Evolutionary conservation across 2,329 filamentous ascomycete species (phyloP).

Genomic region (Colletotrichum viniferum): DNA sequence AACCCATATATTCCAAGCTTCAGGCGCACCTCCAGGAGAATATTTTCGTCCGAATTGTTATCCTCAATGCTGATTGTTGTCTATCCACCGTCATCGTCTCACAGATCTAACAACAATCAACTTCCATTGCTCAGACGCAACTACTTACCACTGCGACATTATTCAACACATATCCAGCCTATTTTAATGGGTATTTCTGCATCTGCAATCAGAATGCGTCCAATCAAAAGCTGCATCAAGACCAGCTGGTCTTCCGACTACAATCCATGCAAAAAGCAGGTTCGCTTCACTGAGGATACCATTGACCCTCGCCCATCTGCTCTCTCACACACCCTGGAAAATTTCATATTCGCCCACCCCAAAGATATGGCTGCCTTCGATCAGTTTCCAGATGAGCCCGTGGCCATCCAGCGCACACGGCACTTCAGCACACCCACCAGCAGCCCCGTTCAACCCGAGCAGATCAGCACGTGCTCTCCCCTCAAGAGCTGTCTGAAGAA

Average conservation of each 20-base stretch:
- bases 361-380: background rate
- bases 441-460: background rate
- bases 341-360: background rate
- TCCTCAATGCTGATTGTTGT: background rate
- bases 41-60: rapidly evolving
- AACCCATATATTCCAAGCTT: background rate
- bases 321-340: background rate
- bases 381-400: background rate
- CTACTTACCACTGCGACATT: background rate
- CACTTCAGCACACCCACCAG: background rate
- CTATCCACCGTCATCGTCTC: background rate
- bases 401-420: background rate
- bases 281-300: background rate
- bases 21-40: rapidly evolving
- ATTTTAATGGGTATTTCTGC: background rate
- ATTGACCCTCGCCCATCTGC: background rate
- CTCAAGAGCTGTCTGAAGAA: background rate
- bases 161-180: background rate
- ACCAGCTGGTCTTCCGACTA: background rate
- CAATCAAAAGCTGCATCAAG: background rate
- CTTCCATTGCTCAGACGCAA: background rate
- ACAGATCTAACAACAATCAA: background rate
- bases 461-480: background rate
- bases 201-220: background rate
- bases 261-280: background rate